phyloP scores from a whole-genome alignment of 257 asterid genomes.

The Solanum paucissectum region DNA sequence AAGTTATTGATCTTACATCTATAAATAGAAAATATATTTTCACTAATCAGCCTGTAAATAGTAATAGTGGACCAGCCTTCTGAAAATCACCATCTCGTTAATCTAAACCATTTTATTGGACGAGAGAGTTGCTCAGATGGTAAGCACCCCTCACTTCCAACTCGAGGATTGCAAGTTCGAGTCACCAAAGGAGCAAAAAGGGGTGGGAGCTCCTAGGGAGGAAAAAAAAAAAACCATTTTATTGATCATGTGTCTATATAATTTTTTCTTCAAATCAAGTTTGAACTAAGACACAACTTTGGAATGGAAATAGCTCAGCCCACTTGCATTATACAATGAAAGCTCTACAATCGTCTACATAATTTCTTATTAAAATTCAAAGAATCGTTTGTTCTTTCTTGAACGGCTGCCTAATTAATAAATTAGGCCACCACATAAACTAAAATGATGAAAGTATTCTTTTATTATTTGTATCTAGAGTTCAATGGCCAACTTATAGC shows the following conservation, averaged over 20 bases:
- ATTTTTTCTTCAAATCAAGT: rapidly evolving
- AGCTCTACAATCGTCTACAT: background rate
- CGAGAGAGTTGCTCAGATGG: too few relatives aligned
- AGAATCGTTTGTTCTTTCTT: background rate
- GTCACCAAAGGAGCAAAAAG: too few relatives aligned
- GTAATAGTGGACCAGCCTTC: too few relatives aligned
- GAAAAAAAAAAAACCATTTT: too few relatives aligned
- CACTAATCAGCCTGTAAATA: background rate
- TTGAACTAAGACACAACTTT: background rate
- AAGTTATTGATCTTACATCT: background rate
- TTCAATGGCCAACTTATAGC: background rate
- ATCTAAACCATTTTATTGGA: too few relatives aligned
- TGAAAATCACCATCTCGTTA: too few relatives aligned
- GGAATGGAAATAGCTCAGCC: background rate
- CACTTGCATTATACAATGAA: background rate
- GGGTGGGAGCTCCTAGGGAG: too few relatives aligned
- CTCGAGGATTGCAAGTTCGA: too few relatives aligned
- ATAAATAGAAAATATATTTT: background rate
- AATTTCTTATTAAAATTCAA: background rate
- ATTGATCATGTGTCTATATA: background rate
- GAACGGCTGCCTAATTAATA: background rate
- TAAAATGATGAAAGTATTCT: background rate
- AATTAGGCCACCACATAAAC: background rate
- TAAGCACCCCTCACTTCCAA: too few relatives aligned
- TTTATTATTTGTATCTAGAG: background rate